These are phyloP conservation scores for Mycena belliarum DNA, from an alignment of 768 basidiomycete species.

Conservation along the genomic window DNA sequence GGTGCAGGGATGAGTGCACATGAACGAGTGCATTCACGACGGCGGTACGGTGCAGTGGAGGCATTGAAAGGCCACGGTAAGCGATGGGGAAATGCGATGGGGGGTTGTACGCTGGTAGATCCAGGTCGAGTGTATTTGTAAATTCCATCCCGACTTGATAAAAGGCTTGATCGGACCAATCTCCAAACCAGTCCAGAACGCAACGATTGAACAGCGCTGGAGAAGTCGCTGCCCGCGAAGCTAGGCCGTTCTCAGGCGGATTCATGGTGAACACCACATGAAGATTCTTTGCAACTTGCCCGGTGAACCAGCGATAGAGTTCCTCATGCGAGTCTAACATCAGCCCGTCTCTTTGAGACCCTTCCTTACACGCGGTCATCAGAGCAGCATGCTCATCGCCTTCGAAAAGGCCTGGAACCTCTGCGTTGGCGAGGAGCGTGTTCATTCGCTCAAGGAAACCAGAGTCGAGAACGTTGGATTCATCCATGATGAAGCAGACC, in stretches of 20 bases:
- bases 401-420: conserved; percentile 99
- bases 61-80: conserved; percentile 79
- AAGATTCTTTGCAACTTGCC: conserved; percentile 95
- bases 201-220: conserved; percentile 99
- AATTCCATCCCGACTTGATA: conserved; percentile 98
- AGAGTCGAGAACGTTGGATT: conserved; percentile 98
- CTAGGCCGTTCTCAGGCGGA: conserved; percentile 93
- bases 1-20: conserved; percentile 87
- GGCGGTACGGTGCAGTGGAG: conserved; percentile 88
- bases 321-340: conserved; percentile 99
- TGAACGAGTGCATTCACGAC: conserved; percentile 92
- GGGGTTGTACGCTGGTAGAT: conserved; percentile 77
- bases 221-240: conserved; percentile 94
- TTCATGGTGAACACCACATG: conserved; percentile 99
- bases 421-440: conserved; percentile 97
- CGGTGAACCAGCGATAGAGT: conserved; percentile 97
- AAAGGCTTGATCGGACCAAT: conserved; percentile 98
- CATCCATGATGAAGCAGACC: conserved; percentile 99
- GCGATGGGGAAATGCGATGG: conserved; percentile 86
- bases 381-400: conserved; percentile 98
- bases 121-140: conserved; percentile 91
- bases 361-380: conserved; percentile 99
- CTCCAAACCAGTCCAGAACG: conserved; percentile 99
- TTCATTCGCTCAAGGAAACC: conserved; percentile 99
- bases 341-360: conserved; percentile 96